Evolutionary conservation across 2,329 filamentous ascomycete genomes (phyloP).

Genomic region (Sporothrix globosa): DNA sequence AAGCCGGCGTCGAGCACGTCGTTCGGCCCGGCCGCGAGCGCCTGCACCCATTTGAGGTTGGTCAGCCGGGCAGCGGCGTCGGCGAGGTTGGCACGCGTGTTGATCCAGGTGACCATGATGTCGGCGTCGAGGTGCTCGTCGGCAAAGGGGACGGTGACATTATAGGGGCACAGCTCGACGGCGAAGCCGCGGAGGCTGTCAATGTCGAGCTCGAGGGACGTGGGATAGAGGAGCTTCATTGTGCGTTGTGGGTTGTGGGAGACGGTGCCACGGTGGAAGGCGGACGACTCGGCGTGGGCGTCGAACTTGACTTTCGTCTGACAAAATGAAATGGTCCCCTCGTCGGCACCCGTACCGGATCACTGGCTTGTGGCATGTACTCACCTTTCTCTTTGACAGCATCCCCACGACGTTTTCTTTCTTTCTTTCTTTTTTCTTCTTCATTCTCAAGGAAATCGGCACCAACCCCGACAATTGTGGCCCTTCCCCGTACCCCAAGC

Average conservation of each 20-base stretch:
- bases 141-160: slow-evolving; percentile 49
- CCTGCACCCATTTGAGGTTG: slow-evolving; percentile 48
- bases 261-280: background rate
- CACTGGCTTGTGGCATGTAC: background rate
- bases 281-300: too few species aligned
- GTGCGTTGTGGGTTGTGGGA: too few species aligned
- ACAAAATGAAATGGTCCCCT: too few species aligned
- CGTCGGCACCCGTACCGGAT: background rate
- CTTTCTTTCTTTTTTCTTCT: background rate
- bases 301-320: too few species aligned
- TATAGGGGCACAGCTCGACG: slow-evolving; percentile 40
- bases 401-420: background rate
- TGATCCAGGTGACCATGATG: slow-evolving; percentile 52
- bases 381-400: too few species aligned
- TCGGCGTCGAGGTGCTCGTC: slow-evolving; percentile 51
- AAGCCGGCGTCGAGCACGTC: slow-evolving; percentile 11
- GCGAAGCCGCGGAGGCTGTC: slow-evolving; percentile 36
- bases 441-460: background rate
- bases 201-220: slow-evolving; percentile 37
- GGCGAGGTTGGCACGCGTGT: slow-evolving; percentile 48
- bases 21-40: background rate
- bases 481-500: background rate
- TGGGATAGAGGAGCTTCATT: slow-evolving; percentile 38
- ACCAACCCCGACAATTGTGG: background rate
- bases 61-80: slow-evolving; percentile 49